Base-by-base conservation (phyloP, 2,329 filamentous ascomycete species). In the Colletotrichum neosansevieriae region DNA sequence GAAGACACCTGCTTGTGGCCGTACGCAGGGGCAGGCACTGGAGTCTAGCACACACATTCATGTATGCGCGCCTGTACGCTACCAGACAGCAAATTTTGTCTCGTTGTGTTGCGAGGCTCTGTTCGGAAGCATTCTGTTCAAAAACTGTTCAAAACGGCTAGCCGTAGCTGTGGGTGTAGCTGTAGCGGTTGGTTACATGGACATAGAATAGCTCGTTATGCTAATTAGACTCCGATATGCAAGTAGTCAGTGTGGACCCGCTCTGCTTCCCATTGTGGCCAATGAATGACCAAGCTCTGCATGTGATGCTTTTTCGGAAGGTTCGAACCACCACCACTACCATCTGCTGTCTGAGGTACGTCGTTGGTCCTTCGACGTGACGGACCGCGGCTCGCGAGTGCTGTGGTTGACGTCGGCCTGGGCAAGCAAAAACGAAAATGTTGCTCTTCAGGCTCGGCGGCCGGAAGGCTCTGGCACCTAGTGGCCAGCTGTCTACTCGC, bases 371-470 rank as follows among this genome's bases (percentile, higher is more conserved):
- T 15, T n/a, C 15, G 49, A 12, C 36, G 36, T n/a, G 40, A 32
- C 57, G 38, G 50, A 61, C 38, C 49, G 57, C 49, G 38, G 47
- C 13, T 61, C 45, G 38, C 36, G 53, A 53, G 45, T 24, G 36
- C 36, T 38, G 36, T 38, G 32, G 57, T 54, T 29, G 11, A 49
- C 49, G 47, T 54, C 38, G 40, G 40, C 57, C 58, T 61, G 9
- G 40, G 57, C 13, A 61, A 19, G 21, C 47, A 12, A 61, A 54
- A 9, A 66, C 61, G 47, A 11, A 29, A 6, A 29, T 40, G 47
- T 13, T 40, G 57, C 21, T 54, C 32, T 38, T 63, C 6, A 66
- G 63, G 63, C 40, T 61, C 19, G 40, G 57, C 53, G 40, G 45
- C 13, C 38, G 63, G 40, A 67, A 45, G 42, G 50, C 58, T 56